Conservation (phyloP, 2,329 filamentous ascomycete genomes). For the Bipolaris oryzae region DNA sequence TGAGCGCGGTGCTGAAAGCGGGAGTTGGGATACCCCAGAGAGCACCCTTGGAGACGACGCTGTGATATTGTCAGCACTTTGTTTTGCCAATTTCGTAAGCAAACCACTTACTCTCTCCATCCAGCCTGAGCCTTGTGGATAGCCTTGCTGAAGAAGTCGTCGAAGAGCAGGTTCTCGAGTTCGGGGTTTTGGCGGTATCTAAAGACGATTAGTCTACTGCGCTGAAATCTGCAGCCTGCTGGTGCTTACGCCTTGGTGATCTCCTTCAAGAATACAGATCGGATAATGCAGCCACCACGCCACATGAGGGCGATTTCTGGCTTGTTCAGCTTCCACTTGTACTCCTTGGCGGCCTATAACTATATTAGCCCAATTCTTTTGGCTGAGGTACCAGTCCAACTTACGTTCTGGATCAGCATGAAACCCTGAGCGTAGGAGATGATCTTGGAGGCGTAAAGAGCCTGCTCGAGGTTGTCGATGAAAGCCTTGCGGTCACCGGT, state of each 20-base stretch:
- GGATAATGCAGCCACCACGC: slow-evolving; percentile 99
- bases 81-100: not conserved
- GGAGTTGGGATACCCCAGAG: slow-evolving; percentile 95
- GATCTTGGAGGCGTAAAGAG: slow-evolving; percentile 99
- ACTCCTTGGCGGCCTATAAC: slow-evolving; percentile 85
- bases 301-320: slow-evolving; percentile 99
- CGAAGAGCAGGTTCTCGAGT: slow-evolving; percentile 97
- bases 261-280: slow-evolving; percentile 99
- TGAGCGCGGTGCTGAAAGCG: slow-evolving; percentile 94
- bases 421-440: slow-evolving; percentile 99
- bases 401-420: slow-evolving; percentile 98
- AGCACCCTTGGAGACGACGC: slow-evolving; percentile 85
- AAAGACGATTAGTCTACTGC: not conserved
- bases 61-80: slow-evolving; percentile 57
- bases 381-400: slow-evolving; percentile 35
- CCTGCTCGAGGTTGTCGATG: slow-evolving; percentile 97
- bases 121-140: slow-evolving; percentile 87
- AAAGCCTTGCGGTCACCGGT: slow-evolving; percentile 90
- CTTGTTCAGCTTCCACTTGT: slow-evolving; percentile 99
- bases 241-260: slow-evolving; percentile 79
- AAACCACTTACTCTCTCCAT: slow-evolving; percentile 47
- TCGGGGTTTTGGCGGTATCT: slow-evolving; percentile 83
- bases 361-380: slow-evolving; percentile 11
- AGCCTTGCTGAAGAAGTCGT: slow-evolving; percentile 99
- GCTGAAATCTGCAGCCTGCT: not conserved